These are phyloP conservation scores for Elaeis oleifera DNA, from an alignment of 202 grass and related monocot species.

Conservation along the genomic window DNA sequence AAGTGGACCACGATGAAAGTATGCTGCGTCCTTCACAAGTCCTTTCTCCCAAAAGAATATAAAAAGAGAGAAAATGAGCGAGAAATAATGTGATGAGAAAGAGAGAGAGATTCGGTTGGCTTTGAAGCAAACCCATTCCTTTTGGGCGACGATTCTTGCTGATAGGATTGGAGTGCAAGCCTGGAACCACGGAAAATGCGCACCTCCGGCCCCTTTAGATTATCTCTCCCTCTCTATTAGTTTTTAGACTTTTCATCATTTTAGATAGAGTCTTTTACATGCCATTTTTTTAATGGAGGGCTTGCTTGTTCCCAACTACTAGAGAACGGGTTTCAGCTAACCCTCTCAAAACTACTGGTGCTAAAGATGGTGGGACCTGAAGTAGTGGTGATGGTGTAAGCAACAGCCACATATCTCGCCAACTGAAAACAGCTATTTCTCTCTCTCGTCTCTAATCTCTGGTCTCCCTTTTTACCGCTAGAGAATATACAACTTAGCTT, in stretches of 20 bases:
- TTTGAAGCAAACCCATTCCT: constrained; percentile 5
- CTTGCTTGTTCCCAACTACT: too few relatives aligned
- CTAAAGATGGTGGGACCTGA: constrained; percentile 12
- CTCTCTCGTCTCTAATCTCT: too few relatives aligned
- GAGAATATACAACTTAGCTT: too few relatives aligned
- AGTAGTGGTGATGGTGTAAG: constrained; percentile 3
- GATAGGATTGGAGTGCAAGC: constrained; percentile 3
- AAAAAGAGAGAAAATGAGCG: background rate
- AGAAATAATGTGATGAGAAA: background rate
- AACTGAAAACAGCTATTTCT: background rate
- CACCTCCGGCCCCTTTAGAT: background rate
- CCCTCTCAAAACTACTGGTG: constrained; percentile 26
- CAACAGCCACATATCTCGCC: background rate
- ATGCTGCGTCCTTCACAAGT: too few relatives aligned
- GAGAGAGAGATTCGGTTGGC: constrained; percentile 10
- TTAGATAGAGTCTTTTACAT: background rate
- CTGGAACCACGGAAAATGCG: background rate
- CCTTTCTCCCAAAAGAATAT: background rate
- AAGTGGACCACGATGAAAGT: too few relatives aligned
- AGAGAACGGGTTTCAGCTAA: too few relatives aligned
- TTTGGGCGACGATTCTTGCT: constrained; percentile 4
- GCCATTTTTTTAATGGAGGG: background rate
- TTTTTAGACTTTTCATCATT: constrained; percentile 3
- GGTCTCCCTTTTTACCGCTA: too few relatives aligned
- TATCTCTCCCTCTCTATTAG: background rate